These are phyloP conservation scores for Elaphomyces granulatus DNA, from an alignment of 495 filamentous ascomycete species.

Conservation along the genomic window DNA sequence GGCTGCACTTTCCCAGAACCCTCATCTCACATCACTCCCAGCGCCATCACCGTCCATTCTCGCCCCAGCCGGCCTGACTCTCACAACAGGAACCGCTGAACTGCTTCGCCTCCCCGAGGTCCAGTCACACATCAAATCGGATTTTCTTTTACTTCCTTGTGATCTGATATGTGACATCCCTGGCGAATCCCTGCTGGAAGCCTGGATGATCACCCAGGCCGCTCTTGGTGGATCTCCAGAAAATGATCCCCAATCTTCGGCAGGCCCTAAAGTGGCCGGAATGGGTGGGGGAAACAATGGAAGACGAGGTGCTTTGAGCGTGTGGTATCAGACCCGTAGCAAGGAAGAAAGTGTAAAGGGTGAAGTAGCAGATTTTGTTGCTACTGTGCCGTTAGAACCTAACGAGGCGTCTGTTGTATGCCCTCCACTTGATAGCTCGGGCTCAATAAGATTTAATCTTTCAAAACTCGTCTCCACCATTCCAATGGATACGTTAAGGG, in stretches of 20 bases:
- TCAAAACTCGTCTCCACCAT: conserved; percentile 57
- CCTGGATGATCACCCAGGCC: conserved; percentile 80
- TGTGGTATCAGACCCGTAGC: conserved; percentile 80
- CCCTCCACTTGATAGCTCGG: conserved; percentile 33
- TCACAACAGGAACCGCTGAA: conserved; percentile 76
- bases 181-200: conserved; percentile 63
- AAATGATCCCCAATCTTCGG: conserved; percentile 10
- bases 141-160: conserved; percentile 86
- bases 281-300: conserved; percentile 39
- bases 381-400: conserved; percentile 47
- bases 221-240: conserved; percentile 39
- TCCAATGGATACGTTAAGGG: conserved; percentile 74
- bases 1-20: conserved; percentile 71
- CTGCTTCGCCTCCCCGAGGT: conserved; percentile 72
- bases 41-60: conserved; percentile 59
- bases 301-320: conserved; percentile 61
- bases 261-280: conserved; percentile 22
- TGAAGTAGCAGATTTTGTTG: conserved; percentile 82
- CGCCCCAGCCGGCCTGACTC: conserved; percentile 53
- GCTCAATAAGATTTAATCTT: conserved; percentile 47
- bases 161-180: conserved; percentile 87
- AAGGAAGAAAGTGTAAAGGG: conserved; percentile 59
- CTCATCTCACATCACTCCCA: conserved; percentile 69
- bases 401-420: conserved; percentile 35
- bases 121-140: conserved; percentile 52